A percentile compares a stretch with the other conserved stretches of the same genome.
These are phyloP conservation scores for Biscogniauxia mediterranea DNA, from an alignment of 2,329 filamentous ascomycete species.

Conservation along the genomic window DNA sequence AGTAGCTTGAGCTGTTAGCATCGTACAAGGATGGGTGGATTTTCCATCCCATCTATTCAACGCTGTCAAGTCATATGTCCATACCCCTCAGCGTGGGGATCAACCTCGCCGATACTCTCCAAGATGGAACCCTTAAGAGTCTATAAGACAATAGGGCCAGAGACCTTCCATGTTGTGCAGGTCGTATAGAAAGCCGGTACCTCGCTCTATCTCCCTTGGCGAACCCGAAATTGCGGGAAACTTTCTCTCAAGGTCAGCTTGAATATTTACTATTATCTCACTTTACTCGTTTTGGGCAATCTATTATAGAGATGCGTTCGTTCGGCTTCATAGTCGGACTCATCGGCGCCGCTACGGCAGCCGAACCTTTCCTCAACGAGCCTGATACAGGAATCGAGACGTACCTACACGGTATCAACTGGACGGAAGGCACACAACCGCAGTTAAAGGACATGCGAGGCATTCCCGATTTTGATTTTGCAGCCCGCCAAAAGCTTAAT, in stretches of 20 bases:
- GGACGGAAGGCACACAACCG: constrained; percentile 36
- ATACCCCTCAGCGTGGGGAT: constrained; percentile 20
- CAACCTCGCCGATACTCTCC: constrained; percentile 8
- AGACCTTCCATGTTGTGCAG: not conserved
- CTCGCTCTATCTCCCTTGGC: not conserved
- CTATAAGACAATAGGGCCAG: not conserved
- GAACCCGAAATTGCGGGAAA: not conserved
- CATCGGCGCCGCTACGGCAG: constrained; percentile 29
- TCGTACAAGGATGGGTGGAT: not conserved
- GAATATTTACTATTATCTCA: not conserved
- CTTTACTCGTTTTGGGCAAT: not conserved
- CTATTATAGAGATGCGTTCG: constrained; percentile 6
- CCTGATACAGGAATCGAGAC: constrained; percentile 35
- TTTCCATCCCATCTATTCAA: not conserved
- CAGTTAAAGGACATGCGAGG: constrained; percentile 41
- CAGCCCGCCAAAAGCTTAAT: constrained; percentile 43
- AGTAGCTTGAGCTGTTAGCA: not conserved
- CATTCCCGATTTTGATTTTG: constrained; percentile 50
- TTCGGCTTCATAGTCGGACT: constrained; percentile 14
- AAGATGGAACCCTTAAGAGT: not conserved
- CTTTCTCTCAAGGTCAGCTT: not conserved
- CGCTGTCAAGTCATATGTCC: not conserved
- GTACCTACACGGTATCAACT: constrained; percentile 31
- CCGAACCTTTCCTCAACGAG: constrained; percentile 34
- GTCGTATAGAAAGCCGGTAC: not conserved